Conservation (phyloP, 306 rosid species). For the Acacia confusa region DNA sequence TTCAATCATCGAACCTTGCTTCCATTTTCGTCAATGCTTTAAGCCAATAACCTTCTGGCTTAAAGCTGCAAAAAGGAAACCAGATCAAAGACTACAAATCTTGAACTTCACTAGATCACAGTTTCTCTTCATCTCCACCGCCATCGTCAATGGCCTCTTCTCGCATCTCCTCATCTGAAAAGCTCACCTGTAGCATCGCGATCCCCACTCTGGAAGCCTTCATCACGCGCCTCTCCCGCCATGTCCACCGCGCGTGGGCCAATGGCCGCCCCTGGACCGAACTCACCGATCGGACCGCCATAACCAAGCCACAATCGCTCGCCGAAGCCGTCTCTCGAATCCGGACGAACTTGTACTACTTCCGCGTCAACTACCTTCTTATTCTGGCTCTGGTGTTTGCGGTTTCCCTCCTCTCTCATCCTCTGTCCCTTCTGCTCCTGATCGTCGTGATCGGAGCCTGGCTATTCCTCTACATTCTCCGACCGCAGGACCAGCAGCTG, state of each 20-base stretch:
- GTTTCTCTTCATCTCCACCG: background rate
- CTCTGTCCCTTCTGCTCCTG: constrained; percentile 40
- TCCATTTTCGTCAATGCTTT: background rate
- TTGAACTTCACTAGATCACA: background rate
- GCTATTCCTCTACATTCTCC: constrained; percentile 44
- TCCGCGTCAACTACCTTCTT: constrained; percentile 48
- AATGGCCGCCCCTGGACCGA: constrained; percentile 47
- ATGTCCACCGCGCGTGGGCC: constrained; percentile 28
- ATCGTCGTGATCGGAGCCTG: constrained; percentile 38
- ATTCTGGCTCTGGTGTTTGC: constrained; percentile 36
- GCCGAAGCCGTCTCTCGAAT: constrained; percentile 46
- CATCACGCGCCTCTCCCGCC: constrained; percentile 37
- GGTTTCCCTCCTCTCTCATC: constrained; percentile 43
- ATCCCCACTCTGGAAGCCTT: constrained; percentile 11
- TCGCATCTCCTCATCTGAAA: constrained; percentile 21
- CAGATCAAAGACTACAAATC: background rate
- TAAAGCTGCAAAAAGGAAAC: background rate
- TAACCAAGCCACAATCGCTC: constrained; percentile 39
- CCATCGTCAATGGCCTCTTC: constrained; percentile 23
- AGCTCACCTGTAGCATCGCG: constrained; percentile 6
- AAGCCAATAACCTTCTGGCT: background rate
- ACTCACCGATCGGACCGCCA: constrained; percentile 43
- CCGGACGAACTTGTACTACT: constrained; percentile 45
- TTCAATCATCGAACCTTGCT: background rate
- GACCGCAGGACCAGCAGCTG: constrained; percentile 41